Conservation (phyloP, 2,329 filamentous ascomycete genomes). For the Akanthomyces muscarius region DNA sequence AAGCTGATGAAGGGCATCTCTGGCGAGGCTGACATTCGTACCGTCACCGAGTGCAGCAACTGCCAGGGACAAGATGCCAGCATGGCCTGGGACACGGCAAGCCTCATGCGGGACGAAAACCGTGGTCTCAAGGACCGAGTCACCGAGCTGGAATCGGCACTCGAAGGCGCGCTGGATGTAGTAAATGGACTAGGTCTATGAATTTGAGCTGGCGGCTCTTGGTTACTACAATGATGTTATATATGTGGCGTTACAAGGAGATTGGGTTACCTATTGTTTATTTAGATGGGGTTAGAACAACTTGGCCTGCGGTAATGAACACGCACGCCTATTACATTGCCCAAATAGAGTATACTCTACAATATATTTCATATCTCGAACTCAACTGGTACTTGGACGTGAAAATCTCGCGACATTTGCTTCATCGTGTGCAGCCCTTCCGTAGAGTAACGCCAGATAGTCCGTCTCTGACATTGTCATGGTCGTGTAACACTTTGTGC, state of each 20-base stretch:
- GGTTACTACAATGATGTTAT: background rate
- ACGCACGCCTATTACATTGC: slow-evolving; percentile 3
- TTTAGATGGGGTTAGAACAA: slow-evolving; percentile 6
- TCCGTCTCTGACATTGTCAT: too few relatives aligned
- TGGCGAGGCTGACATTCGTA: slow-evolving; percentile 29
- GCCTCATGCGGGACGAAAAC: slow-evolving; percentile 59
- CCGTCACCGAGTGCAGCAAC: slow-evolving; percentile 44
- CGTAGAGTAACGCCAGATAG: too few relatives aligned
- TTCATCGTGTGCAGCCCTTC: too few relatives aligned
- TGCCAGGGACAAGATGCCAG: slow-evolving; percentile 56
- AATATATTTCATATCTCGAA: background rate
- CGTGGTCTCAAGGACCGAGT: slow-evolving; percentile 57
- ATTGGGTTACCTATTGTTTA: slow-evolving; percentile 1
- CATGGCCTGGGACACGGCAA: slow-evolving; percentile 63
- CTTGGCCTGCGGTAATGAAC: background rate
- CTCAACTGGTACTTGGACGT: too few relatives aligned
- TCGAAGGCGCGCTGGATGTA: slow-evolving; percentile 57
- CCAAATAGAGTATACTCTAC: background rate
- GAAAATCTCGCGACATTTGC: too few relatives aligned
- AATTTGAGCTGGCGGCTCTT: background rate
- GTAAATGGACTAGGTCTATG: slow-evolving; percentile 47
- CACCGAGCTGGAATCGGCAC: slow-evolving; percentile 53
- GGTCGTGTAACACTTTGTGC: too few relatives aligned
- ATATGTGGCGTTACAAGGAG: slow-evolving; percentile 11
- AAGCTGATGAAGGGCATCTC: slow-evolving; percentile 42